A percentile compares a stretch with the other conserved stretches of the same genome.
Evolutionary conservation across 805 yeast genomes (phyloP).

Genomic region (Wickerhamomyces bovis): DNA sequence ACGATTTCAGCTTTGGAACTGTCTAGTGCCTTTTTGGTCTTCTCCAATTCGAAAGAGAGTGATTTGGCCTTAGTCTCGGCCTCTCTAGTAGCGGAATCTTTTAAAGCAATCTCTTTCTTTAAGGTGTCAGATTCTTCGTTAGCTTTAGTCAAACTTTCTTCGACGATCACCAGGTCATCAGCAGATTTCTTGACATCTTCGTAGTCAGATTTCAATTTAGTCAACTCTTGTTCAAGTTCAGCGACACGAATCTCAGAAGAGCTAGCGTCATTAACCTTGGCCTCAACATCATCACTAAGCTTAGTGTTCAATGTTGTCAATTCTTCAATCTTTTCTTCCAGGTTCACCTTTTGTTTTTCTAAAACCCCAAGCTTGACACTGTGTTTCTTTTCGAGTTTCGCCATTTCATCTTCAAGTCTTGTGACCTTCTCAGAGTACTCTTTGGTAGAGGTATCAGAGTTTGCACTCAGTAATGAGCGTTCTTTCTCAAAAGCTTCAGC

Average conservation of each 20-base stretch:
- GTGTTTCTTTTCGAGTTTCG: conserved; percentile 8
- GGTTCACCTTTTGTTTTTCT: conserved; percentile 9
- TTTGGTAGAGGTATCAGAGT: conserved; percentile 42
- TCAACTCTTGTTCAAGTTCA: background rate
- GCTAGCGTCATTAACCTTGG: background rate
- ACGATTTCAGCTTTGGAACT: background rate
- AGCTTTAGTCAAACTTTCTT: background rate
- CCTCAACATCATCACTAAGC: conserved; percentile 2
- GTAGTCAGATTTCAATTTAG: background rate
- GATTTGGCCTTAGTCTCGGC: background rate
- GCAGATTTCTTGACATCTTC: background rate
- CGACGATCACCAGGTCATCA: background rate
- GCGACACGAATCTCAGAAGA: background rate
- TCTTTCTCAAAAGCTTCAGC: conserved; percentile 44
- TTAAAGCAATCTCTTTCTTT: background rate
- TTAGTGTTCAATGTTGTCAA: conserved; percentile 8
- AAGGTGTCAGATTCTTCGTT: background rate
- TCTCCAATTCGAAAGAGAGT: background rate
- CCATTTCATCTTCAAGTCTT: conserved; percentile 32
- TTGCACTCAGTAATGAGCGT: conserved; percentile 39
- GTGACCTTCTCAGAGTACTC: conserved; percentile 43
- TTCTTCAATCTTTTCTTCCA: conserved; percentile 12
- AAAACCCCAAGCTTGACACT: conserved; percentile 3
- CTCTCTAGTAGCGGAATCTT: background rate
- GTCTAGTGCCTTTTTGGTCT: background rate